Evolutionary conservation across 2,329 filamentous ascomycete genomes (phyloP), one percentile per base, ranked within the genome.

Genomic region (Magnaporthales sp.): DNA sequence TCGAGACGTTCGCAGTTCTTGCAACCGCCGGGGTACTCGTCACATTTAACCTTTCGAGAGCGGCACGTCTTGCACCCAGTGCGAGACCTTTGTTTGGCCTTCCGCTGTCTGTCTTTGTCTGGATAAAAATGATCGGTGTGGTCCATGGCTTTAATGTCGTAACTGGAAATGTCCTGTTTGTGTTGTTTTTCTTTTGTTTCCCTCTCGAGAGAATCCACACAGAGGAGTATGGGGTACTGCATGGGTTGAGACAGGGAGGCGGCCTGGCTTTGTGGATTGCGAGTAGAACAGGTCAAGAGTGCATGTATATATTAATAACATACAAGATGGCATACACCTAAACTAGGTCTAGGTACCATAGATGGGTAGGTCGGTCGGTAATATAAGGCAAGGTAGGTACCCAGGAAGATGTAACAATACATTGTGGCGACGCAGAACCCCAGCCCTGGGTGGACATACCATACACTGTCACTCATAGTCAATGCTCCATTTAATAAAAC

Each of bases 1-100:
- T 67, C 67, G 4, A 70, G 65, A 5, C 67, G 38, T 10, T 65
- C 63, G 51, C 68, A 69, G 62, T 69, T 69, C 24, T 62, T 60
- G 62, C 68, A 69, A 27, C 66, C 67, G 29, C 67, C 67, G 31
- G 68, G 68, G 13, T 54, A 29, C 61, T 69, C 65, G 61, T 69
- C 67, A 60, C 67, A 69, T 63, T 68, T 68, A 30, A 69, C 67
- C 60, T 69, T 61, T 27, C 62, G 24, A 54, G 24, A 60, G 24
- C 62, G 62, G n/a, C 62, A 64, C 2, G 32, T 46, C 22, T n/a
- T 27, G 38, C 62, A 64, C 13, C 62, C 62, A 5, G 56, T 60
- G 26, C 56, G 56, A 60, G 56, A 60, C 29, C 56, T 9, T 60
- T 60, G 56, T 10, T 60, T 60, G 1, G 56, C 24, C 29, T 60